Evolutionary conservation across 2,329 filamentous ascomycete genomes (phyloP).

Genomic region (Macrophomina tecta): DNA sequence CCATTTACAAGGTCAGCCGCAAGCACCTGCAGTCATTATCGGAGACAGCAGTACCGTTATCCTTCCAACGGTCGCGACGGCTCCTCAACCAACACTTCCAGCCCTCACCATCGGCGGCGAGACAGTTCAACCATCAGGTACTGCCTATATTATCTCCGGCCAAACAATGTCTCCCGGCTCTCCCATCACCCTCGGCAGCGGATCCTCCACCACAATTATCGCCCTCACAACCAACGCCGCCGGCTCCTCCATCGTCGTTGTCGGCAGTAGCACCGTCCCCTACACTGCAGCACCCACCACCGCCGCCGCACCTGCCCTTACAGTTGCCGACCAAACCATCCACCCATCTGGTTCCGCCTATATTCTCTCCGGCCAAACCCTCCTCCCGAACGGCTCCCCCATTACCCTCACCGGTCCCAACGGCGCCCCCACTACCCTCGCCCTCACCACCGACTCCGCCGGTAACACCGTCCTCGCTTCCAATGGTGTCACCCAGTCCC

Average conservation of each 20-base stretch:
- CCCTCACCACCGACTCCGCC: conserved; percentile 18
- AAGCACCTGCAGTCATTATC: conserved; percentile 39
- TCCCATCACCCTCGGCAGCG: conserved; percentile 29
- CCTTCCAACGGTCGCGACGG: conserved; percentile 36
- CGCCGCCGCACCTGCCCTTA: not conserved
- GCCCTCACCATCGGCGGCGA: conserved; percentile 10
- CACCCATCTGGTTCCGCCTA: conserved; percentile 11
- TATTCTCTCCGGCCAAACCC: conserved; percentile 20
- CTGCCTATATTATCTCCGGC: conserved; percentile 20
- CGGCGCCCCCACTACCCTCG: conserved; percentile 4
- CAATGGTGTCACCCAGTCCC: not conserved
- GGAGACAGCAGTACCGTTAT: conserved; percentile 38
- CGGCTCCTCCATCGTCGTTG: conserved; percentile 37
- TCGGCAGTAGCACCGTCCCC: conserved; percentile 38
- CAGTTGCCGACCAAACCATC: conserved; percentile 6
- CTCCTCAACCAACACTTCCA: conserved; percentile 21
- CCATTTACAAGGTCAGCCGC: conserved; percentile 12
- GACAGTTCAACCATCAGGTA: conserved; percentile 8
- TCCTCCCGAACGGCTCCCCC: conserved; percentile 7
- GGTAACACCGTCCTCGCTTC: not conserved
- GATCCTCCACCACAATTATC: conserved; percentile 34
- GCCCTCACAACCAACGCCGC: conserved; percentile 35
- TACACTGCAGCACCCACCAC: conserved; percentile 36
- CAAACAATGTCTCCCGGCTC: conserved; percentile 16
- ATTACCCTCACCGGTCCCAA: conserved; percentile 8